Evolutionary conservation across 306 rosid genomes (phyloP).

Genomic region (Arachis hypogaea): DNA sequence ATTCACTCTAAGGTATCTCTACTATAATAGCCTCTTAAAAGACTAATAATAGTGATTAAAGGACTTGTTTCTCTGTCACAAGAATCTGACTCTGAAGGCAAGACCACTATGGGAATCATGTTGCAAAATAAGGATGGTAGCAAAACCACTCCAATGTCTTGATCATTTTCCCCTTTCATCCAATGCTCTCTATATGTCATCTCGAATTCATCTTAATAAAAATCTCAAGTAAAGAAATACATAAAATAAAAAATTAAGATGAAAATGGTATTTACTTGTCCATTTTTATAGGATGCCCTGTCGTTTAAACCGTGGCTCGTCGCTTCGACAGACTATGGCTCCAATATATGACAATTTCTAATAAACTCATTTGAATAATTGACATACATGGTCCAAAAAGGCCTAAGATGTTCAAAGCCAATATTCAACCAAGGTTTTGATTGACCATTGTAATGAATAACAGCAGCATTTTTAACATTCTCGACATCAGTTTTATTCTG

Average conservation of each 20-base stretch:
- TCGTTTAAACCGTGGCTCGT: conserved; percentile 45
- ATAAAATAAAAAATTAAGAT: conserved; percentile 45
- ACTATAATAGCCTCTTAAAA: conserved; percentile 52
- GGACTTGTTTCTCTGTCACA: conserved; percentile 69
- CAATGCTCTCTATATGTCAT: conserved; percentile 54
- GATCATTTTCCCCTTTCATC: conserved; percentile 51
- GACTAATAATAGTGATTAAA: conserved; percentile 58
- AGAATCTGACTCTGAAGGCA: conserved; percentile 61
- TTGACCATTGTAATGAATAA: conserved; percentile 97
- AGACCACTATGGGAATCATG: conserved; percentile 46
- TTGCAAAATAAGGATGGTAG: conserved; percentile 56
- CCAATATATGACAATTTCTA: conserved; percentile 91
- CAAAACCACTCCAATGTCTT: conserved; percentile 44
- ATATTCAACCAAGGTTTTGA: conserved; percentile 97
- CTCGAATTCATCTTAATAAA: conserved; percentile 50
- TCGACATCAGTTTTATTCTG: conserved; percentile 77
- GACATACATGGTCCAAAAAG: conserved; percentile 93
- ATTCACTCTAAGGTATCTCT: conserved; percentile 55
- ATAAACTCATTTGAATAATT: conserved; percentile 91
- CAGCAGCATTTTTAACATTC: conserved; percentile 76
- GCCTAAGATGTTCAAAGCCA: conserved; percentile 96
- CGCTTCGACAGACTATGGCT: conserved; percentile 61
- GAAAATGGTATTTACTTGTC: conserved; percentile 50
- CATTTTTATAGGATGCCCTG: conserved; percentile 35
- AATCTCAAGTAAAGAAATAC: conserved; percentile 40